phyloP scores from a whole-genome alignment of 495 filamentous ascomycete genomes.

The Penicillium diatomitis region DNA sequence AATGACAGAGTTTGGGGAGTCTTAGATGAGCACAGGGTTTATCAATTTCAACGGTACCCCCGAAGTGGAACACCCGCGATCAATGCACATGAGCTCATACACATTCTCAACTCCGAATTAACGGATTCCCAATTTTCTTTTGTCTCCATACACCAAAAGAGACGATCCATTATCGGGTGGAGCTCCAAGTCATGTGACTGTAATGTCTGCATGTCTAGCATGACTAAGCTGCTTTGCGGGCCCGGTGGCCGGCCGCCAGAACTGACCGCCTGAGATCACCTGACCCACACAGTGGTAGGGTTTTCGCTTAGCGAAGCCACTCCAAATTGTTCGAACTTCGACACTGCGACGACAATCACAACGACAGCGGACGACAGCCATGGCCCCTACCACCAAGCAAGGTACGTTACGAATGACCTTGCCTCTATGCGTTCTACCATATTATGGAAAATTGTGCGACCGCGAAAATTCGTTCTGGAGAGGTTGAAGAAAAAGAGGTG shows the following conservation, averaged over 20 bases:
- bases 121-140: not conserved
- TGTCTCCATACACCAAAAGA: not conserved
- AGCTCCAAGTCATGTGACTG: too few species aligned
- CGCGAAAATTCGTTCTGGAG: slow-evolving; percentile 7
- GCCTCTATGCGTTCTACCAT: slow-evolving; percentile 5
- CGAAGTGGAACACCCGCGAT: not conserved
- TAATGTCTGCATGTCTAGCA: too few species aligned
- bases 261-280: slow-evolving; percentile 22
- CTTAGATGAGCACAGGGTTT: too few species aligned
- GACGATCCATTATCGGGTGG: not conserved
- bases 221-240: too few species aligned
- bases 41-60: too few species aligned
- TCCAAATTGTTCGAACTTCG: slow-evolving; percentile 34
- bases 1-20: too few species aligned
- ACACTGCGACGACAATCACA: slow-evolving; percentile 40
- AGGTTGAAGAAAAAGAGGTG: not conserved
- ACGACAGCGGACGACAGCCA: slow-evolving; percentile 49
- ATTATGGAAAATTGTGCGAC: slow-evolving; percentile 22
- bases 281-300: slow-evolving; percentile 43
- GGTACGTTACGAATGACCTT: slow-evolving; percentile 40
- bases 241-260: too few species aligned
- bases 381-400: slow-evolving; percentile 73
- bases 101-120: not conserved
- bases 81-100: too few species aligned
- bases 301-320: slow-evolving; percentile 40